A percentile compares a stretch with the other conserved stretches of the same genome.
These are phyloP conservation scores for Podaxis pistillaris DNA, from an alignment of 768 basidiomycete genomes.

Conservation along the genomic window DNA sequence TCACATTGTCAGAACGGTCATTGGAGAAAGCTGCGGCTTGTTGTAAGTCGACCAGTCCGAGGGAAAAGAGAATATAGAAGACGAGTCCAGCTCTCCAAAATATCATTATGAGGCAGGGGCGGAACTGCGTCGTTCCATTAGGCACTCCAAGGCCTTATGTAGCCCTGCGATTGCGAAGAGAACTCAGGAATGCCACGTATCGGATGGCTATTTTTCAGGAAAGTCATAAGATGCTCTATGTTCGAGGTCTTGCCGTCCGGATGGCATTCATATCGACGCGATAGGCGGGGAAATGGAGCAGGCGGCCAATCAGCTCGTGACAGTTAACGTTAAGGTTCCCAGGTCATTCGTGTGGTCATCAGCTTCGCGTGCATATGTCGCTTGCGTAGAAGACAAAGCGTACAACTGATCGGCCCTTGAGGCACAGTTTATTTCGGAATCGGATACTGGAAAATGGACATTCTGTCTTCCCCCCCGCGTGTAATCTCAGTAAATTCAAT, in stretches of 20 bases:
- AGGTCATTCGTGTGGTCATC: not conserved
- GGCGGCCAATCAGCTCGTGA: constrained; percentile 8
- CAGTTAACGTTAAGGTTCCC: constrained; percentile 5
- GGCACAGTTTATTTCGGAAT: not conserved
- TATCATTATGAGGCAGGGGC: constrained; percentile 6
- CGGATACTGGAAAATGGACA: not conserved
- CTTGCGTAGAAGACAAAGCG: not conserved
- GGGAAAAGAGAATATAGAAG: constrained; percentile 12
- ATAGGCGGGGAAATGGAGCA: constrained; percentile 1
- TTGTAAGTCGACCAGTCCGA: constrained; percentile 18
- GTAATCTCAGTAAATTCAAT: not conserved
- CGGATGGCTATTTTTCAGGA: not conserved
- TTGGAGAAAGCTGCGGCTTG: constrained; percentile 31
- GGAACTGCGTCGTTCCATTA: not conserved
- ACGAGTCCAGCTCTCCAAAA: constrained; percentile 10
- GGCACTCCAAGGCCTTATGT: constrained; percentile 1
- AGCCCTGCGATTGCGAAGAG: not conserved
- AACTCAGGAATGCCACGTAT: constrained; percentile 7
- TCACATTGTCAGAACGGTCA: constrained; percentile 36
- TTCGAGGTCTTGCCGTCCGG: constrained; percentile 4
- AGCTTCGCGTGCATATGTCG: constrained; percentile 3
- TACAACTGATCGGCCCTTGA: not conserved
- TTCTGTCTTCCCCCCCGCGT: not conserved
- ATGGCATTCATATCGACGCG: constrained; percentile 5
- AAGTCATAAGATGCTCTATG: constrained; percentile 11